These are phyloP conservation scores for Skeletonema costatum DNA, from an alignment of 108 stramenopile genomes.

Conservation along the genomic window DNA sequence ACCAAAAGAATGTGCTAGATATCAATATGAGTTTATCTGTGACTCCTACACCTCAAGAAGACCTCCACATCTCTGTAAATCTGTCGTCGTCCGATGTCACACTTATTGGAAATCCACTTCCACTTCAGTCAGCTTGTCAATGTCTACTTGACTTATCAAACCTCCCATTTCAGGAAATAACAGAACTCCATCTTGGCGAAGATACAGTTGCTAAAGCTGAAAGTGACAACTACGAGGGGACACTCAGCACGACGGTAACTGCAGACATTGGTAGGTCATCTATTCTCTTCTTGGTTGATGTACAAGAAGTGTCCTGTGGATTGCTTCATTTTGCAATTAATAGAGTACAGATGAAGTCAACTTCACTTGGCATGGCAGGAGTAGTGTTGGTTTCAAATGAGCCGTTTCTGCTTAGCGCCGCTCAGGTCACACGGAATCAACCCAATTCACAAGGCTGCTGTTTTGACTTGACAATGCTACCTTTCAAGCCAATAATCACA, in stretches of 20 bases:
- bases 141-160: constrained; percentile 13
- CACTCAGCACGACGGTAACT: constrained; percentile 9
- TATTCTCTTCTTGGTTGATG: constrained; percentile 24
- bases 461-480: constrained; percentile 24
- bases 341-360: background rate
- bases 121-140: constrained; percentile 21
- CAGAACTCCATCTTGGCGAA: background rate
- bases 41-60: constrained; percentile 17
- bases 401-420: constrained; percentile 19
- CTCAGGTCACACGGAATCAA: constrained; percentile 8
- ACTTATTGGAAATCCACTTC: constrained; percentile 31
- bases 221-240: background rate
- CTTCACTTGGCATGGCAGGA: constrained; percentile 5
- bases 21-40: constrained; percentile 7
- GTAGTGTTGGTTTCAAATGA: constrained; percentile 5
- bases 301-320: constrained; percentile 2
- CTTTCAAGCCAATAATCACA: constrained; percentile 29
- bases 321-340: constrained; percentile 25
- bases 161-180: constrained; percentile 21
- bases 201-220: background rate
- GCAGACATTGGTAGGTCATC: constrained; percentile 12
- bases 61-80: constrained; percentile 14
- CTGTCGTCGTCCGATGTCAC: constrained; percentile 12
- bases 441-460: background rate
- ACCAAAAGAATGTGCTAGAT: constrained; percentile 1